These are phyloP conservation scores for Wallemia mellicola DNA, from an alignment of 1,284 basidiomycete species.

Conservation along the genomic window DNA sequence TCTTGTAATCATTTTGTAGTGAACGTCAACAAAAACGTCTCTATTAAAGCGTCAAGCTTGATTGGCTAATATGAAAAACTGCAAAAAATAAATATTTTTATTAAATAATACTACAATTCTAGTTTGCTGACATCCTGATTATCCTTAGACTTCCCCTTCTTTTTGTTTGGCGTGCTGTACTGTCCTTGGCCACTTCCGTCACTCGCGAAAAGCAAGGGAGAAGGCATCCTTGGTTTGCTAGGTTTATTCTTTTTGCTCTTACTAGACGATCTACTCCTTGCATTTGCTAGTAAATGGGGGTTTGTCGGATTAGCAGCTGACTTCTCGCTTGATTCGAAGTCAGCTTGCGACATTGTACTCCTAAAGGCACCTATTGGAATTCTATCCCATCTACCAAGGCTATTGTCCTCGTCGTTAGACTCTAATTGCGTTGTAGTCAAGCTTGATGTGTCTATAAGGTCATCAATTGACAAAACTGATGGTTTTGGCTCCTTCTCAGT, in stretches of 20 bases:
- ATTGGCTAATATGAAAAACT: not conserved
- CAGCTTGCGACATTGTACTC: not conserved
- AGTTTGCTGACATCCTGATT: no score
- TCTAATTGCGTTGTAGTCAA: not conserved
- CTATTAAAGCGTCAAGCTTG: no score
- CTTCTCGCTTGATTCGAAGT: not conserved
- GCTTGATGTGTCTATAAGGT: not conserved
- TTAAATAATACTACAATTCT: not conserved
- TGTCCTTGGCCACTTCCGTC: not conserved
- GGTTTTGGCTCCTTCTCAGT: not conserved
- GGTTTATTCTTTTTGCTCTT: not conserved
- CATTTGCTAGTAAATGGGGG: not conserved
- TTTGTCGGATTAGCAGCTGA: not conserved
- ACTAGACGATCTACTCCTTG: not conserved
- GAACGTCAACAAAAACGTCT: no score
- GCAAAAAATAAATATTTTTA: not conserved
- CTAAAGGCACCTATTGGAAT: not conserved
- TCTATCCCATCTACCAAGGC: not conserved
- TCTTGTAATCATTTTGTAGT: not conserved
- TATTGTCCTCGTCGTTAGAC: not conserved
- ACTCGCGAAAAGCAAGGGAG: not conserved
- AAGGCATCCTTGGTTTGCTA: not conserved
- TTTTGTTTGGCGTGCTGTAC: not conserved
- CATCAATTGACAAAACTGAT: not conserved
- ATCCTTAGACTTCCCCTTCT: not conserved